These are phyloP conservation scores for Chlorella sorokiniana DNA, from an alignment of 139 green algal genomes.

Conservation along the genomic window DNA sequence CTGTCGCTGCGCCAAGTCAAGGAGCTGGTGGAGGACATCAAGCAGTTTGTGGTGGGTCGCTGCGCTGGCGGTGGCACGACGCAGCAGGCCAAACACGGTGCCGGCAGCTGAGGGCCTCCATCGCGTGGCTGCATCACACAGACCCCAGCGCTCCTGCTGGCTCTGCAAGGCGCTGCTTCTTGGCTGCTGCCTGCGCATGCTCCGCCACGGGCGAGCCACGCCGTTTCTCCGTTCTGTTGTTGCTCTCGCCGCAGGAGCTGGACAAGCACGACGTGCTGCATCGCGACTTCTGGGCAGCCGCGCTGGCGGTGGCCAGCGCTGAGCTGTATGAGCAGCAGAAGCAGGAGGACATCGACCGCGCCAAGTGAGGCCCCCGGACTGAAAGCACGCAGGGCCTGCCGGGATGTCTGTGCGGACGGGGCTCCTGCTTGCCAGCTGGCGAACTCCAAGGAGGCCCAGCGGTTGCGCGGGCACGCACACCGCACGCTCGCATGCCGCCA, in stretches of 20 bases:
- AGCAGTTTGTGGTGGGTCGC: constrained; percentile 3
- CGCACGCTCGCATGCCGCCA: too few relatives aligned
- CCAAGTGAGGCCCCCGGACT: constrained; percentile 11
- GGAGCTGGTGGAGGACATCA: constrained; percentile 31
- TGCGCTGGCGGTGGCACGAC: too few relatives aligned
- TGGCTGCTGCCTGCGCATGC: background rate
- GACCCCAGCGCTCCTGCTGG: too few relatives aligned
- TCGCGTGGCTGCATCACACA: too few relatives aligned
- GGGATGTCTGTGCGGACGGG: background rate
- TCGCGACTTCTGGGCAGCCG: constrained; percentile 69
- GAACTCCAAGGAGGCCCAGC: too few relatives aligned
- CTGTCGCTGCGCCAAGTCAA: constrained; percentile 24
- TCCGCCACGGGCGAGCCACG: background rate
- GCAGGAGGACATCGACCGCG: constrained; percentile 57
- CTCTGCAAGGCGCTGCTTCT: background rate
- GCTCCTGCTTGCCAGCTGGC: too few relatives aligned
- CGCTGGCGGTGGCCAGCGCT: constrained; percentile 53
- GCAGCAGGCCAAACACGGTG: too few relatives aligned
- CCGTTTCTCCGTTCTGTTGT: background rate
- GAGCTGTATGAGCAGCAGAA: constrained; percentile 45
- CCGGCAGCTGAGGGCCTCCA: too few relatives aligned
- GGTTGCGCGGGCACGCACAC: too few relatives aligned
- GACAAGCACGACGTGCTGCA: constrained; percentile 68
- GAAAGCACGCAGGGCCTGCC: background rate
- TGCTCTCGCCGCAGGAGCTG: constrained; percentile 57